Evolutionary conservation across 2,329 filamentous ascomycete species (phyloP), one percentile per base, ranked within the genome.

Genomic region (Fusarium neocosmosporiellum): DNA sequence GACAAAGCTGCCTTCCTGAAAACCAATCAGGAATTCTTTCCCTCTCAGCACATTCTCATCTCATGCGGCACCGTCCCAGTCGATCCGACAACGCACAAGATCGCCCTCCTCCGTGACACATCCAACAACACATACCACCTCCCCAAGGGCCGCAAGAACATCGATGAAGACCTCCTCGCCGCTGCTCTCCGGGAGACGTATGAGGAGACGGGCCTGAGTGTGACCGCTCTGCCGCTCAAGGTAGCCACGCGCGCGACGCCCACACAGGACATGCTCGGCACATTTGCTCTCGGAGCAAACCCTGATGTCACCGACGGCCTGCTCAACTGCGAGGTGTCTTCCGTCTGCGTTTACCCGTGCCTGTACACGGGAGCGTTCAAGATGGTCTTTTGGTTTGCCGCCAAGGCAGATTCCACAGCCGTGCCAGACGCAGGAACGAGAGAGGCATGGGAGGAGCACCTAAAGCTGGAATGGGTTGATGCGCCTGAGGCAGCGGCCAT

Each of bases 11-110:
- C 31, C 10, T 36, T 58, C 22, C 34, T 37, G 7, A 36, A n/a
- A n/a, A 55, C 53, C 7, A 29, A 64, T 16, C 63, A 66, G 18
- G 39, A 66, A 11, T 87, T 84, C 71, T 80, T 79, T 55, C 81
- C 82, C 39, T 86, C 85, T 10, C 78, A 83, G 22, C 79, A 82
- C 33, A 78, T 86, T 53, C 82, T 83, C 64, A 83, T 86, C 63
- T 85, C 84, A 29, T 86, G 85, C 74, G 85, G 86, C 34, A 85
- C 84, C 22, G 84, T 87, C 43, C 84, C 83, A 11, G 77, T 87
- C 61, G 82, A 86, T 73, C 78, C 80, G 6, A 59, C 62, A 1
- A 73, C 77, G 4, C 78, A 78, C 31, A 82, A 80, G 63, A 79
- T 87, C 7, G 78, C 86, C 33, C 75, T 86, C 39, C 77, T 87